Evolutionary conservation across 2,329 filamentous ascomycete species (phyloP), one percentile per base, ranked within the genome.

Genomic region (Westerdykella sp.): DNA sequence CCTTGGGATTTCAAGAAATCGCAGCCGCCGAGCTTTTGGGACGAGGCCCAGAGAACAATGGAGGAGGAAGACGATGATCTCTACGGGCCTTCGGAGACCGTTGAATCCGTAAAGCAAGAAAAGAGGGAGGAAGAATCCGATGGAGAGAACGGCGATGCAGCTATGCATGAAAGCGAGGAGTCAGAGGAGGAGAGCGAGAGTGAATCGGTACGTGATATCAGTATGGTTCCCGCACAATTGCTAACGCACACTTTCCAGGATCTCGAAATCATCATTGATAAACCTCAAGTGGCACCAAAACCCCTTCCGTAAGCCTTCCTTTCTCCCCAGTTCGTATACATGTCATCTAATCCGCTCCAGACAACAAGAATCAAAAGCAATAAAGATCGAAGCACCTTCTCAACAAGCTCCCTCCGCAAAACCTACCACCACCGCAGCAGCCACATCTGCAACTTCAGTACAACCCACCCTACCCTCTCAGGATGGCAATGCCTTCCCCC

Each of bases 21-120:
- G 44, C 40, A 53, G 44, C 54, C 49, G 45, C 53, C 51, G 34
- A 49, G 40, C 21, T 56, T 56, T 47, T 55, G 50, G 52, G 47
- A 48, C 25, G 40, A 47, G 23, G 16, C 15, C 47, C 28, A n/a
- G 16, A 21, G 14, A 22, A 48, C 42, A 31, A 75, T 75, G 73
- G 72, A 74, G 34, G 73, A 75, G 48, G 73, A 75, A 49, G 73
- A 76, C 45, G 73, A 75, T 49, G 73, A 75, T 60, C 70, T 76
- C 50, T 76, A 76, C 57, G 67, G 65, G 39, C 60, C 65, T 43
- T 55, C 59, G n/a, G 60, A 66, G 45, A 51, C 53, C 11, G 44
- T 47, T 6, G 37, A 41, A 34, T 40, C 53, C 22, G 43, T 16
- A 5, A 51, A 57, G 39, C 40, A 52, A 14, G 51, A 51, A 36